phyloP scores from a whole-genome alignment of 768 basidiomycete genomes.

The Collybia sordida region DNA sequence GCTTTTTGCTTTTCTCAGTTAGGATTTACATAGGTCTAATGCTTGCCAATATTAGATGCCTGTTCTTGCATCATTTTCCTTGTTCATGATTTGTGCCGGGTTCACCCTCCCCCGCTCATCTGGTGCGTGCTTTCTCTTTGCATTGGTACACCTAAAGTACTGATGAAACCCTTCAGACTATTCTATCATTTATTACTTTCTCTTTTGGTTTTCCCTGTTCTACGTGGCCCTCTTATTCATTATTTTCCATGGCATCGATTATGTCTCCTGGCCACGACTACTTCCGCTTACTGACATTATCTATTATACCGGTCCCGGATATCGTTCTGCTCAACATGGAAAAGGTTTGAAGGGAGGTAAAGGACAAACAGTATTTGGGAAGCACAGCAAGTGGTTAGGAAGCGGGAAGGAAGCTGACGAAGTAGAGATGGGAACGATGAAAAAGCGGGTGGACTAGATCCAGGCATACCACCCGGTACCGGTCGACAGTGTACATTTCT shows the following conservation, averaged over 20 bases:
- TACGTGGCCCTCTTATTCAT: slow-evolving; percentile 69
- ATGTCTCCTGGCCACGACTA: slow-evolving; percentile 92
- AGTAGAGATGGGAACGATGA: slow-evolving; percentile 75
- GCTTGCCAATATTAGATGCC: slow-evolving; percentile 62
- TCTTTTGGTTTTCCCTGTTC: slow-evolving; percentile 75
- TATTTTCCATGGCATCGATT: slow-evolving; percentile 84
- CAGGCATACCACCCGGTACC: not conserved
- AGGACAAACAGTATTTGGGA: slow-evolving; percentile 26
- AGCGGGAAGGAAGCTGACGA: slow-evolving; percentile 54
- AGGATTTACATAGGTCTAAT: not conserved
- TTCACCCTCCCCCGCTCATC: slow-evolving; percentile 85
- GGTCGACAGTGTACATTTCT: not conserved
- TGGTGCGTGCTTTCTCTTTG: slow-evolving; percentile 47
- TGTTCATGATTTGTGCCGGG: slow-evolving; percentile 88
- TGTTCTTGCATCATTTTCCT: slow-evolving; percentile 71
- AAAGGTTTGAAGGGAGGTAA: slow-evolving; percentile 52
- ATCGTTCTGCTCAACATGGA: slow-evolving; percentile 73
- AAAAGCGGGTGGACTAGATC: slow-evolving; percentile 71
- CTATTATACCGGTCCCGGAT: slow-evolving; percentile 88
- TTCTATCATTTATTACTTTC: slow-evolving; percentile 81
- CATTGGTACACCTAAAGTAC: too few species aligned
- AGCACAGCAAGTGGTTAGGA: slow-evolving; percentile 37
- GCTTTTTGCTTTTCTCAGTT: slow-evolving; percentile 21
- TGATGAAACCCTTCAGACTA: slow-evolving; percentile 54
- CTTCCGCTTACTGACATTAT: slow-evolving; percentile 82